Conservation (phyloP, 805 yeast species). For the Hanseniaspora guilliermondii region DNA sequence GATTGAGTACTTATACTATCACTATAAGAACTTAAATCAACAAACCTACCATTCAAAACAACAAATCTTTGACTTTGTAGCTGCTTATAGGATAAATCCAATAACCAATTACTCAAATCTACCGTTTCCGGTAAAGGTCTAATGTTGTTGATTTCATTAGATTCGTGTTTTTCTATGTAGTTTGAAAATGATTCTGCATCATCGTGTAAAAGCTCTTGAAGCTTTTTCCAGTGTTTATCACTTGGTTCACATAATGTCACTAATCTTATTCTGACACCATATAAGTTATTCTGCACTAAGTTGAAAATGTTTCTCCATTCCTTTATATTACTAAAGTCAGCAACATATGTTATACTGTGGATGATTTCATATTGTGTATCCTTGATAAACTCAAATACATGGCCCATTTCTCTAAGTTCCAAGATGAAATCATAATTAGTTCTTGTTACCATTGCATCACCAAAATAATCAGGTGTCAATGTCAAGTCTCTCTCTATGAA, state of each 20-base stretch:
- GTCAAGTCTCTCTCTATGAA: slow-evolving; percentile 34
- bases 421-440: slow-evolving; percentile 19
- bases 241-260: slow-evolving; percentile 23
- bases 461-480: slow-evolving; percentile 38
- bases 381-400: slow-evolving; percentile 20
- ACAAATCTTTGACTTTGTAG: slow-evolving; percentile 30
- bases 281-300: slow-evolving; percentile 20
- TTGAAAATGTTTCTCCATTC: slow-evolving; percentile 36
- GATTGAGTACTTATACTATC: slow-evolving; percentile 19
- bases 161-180: slow-evolving; percentile 21
- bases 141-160: not conserved
- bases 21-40: slow-evolving; percentile 27
- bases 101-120: slow-evolving; percentile 19
- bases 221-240: slow-evolving; percentile 18
- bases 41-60: slow-evolving; percentile 43
- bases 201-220: slow-evolving; percentile 9
- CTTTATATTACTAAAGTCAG: slow-evolving; percentile 35
- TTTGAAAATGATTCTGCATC: slow-evolving; percentile 17
- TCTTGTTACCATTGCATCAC: slow-evolving; percentile 25
- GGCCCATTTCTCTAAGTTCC: slow-evolving; percentile 14
- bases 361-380: slow-evolving; percentile 20
- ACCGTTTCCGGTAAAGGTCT: not conserved
- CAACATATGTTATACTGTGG: slow-evolving; percentile 43
- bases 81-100: slow-evolving; percentile 18
- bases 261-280: slow-evolving; percentile 32